These are phyloP conservation scores for Plasmodium knowlesi DNA, from an alignment of 169 alveolate species.

Conservation along the genomic window DNA sequence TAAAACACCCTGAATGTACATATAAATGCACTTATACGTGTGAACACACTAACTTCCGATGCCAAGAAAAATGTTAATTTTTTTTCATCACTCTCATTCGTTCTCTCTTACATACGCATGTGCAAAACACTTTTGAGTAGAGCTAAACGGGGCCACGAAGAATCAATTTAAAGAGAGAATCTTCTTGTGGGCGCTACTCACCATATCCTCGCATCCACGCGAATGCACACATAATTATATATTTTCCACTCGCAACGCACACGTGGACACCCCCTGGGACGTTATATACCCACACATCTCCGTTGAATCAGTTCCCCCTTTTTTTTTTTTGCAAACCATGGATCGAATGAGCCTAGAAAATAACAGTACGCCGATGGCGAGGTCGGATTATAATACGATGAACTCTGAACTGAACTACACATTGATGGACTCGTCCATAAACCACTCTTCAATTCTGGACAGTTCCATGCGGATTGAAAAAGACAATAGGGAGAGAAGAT, in stretches of 20 bases:
- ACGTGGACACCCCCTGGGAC: not conserved
- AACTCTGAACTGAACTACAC: slow-evolving; percentile 53
- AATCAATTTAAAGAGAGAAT: not conserved
- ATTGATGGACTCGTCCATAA: slow-evolving; percentile 56
- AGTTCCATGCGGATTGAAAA: slow-evolving; percentile 52
- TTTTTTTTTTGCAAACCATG: not conserved
- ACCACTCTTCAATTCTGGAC: slow-evolving; percentile 61
- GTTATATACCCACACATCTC: not conserved
- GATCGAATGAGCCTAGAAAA: slow-evolving; percentile 48
- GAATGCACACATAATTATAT: not conserved
- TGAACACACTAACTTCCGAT: not conserved
- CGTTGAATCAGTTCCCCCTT: not conserved
- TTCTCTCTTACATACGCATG: not conserved
- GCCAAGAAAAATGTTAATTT: slow-evolving; percentile 8
- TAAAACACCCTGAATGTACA: not conserved
- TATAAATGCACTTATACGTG: not conserved
- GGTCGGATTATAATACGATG: slow-evolving; percentile 35
- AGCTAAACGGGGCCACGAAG: not conserved
- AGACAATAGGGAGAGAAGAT: slow-evolving; percentile 37
- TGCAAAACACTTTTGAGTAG: not conserved
- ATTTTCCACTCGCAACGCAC: not conserved
- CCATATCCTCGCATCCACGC: not conserved
- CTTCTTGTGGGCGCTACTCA: not conserved
- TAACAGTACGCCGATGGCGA: slow-evolving; percentile 37
- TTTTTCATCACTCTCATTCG: not conserved